Conservation (phyloP, 1,139 yeast genomes). For the Pichia kudriavzevii region DNA sequence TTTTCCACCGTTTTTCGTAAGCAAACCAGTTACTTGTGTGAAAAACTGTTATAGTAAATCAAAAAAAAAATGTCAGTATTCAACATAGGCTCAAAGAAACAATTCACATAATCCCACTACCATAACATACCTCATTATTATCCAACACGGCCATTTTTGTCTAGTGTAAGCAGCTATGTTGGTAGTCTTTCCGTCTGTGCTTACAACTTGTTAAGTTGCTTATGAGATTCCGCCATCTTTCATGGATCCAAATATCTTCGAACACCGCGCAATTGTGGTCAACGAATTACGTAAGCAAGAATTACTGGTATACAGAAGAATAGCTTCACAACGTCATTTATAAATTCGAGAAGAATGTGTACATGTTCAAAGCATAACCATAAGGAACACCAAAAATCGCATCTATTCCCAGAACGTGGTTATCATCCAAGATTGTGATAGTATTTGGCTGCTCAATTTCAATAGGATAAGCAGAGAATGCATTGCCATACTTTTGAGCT, state of each 20-base stretch:
- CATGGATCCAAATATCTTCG: too few relatives aligned
- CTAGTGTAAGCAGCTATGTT: neutral
- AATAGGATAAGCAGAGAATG: slow-evolving; percentile 28
- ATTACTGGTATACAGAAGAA: too few relatives aligned
- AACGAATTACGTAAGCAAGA: too few relatives aligned
- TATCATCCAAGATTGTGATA: slow-evolving; percentile 22
- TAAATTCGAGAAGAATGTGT: slow-evolving; percentile 3
- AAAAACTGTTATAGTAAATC: slow-evolving; percentile 35
- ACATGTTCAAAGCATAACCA: slow-evolving; percentile 17
- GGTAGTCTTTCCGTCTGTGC: too few relatives aligned
- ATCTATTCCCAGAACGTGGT: slow-evolving; percentile 28
- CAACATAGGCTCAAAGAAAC: neutral
- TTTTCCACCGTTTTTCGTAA: slow-evolving; percentile 29
- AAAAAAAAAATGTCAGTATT: slow-evolving; percentile 8
- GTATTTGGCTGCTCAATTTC: slow-evolving; percentile 23
- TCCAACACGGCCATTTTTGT: slow-evolving; percentile 13
- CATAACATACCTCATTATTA: slow-evolving; percentile 20
- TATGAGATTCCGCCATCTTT: too few relatives aligned
- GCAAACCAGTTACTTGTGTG: slow-evolving; percentile 28
- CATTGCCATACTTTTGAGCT: slow-evolving; percentile 17
- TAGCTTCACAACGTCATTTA: too few relatives aligned
- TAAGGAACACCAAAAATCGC: slow-evolving; percentile 44
- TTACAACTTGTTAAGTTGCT: too few relatives aligned
- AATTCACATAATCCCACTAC: too few relatives aligned
- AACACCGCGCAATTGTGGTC: too few relatives aligned